A percentile compares a stretch with the other conserved stretches of the same genome.
These are phyloP conservation scores for Phytophthora megakarya DNA, from an alignment of 352 stramenopile genomes.

Conservation along the genomic window DNA sequence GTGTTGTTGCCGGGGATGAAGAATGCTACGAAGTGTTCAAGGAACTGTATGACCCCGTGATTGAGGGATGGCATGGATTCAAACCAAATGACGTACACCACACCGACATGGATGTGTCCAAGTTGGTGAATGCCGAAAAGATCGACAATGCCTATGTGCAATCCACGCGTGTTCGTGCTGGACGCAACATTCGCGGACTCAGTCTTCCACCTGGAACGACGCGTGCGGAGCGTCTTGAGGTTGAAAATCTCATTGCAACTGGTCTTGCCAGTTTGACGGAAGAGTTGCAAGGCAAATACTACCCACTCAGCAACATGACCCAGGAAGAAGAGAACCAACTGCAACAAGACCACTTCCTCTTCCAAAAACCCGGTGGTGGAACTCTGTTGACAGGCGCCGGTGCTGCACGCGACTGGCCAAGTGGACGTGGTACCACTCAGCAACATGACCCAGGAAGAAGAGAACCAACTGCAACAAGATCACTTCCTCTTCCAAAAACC, in stretches of 20 bases:
- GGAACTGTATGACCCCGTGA: constrained; percentile 83
- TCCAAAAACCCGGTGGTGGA: constrained; percentile 92
- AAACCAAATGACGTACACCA: constrained; percentile 80
- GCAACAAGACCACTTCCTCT: constrained; percentile 91
- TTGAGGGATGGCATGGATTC: constrained; percentile 88
- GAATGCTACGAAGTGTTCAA: constrained; percentile 86
- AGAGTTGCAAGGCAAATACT: constrained; percentile 89
- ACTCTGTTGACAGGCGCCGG: constrained; percentile 85
- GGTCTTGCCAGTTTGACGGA: constrained; percentile 71
- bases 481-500: constrained; percentile 95
- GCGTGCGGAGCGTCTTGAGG: constrained; percentile 74
- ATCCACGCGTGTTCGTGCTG: constrained; percentile 92
- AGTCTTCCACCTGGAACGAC: constrained; percentile 88
- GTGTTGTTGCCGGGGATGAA: constrained; percentile 86
- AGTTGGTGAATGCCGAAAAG: constrained; percentile 72
- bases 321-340: constrained; percentile 92
- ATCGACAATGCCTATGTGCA: constrained; percentile 87
- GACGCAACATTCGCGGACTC: constrained; percentile 90
- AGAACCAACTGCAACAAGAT: constrained; percentile 90
- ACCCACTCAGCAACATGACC: constrained; percentile 89
- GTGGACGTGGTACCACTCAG: constrained; percentile 88
- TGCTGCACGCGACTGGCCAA: constrained; percentile 92
- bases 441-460: constrained; percentile 91
- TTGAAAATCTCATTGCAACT: constrained; percentile 87
- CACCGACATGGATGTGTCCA: constrained; percentile 82